Conservation (phyloP, 192 early-diverging fungal species). For the Backusella australiensis region DNA sequence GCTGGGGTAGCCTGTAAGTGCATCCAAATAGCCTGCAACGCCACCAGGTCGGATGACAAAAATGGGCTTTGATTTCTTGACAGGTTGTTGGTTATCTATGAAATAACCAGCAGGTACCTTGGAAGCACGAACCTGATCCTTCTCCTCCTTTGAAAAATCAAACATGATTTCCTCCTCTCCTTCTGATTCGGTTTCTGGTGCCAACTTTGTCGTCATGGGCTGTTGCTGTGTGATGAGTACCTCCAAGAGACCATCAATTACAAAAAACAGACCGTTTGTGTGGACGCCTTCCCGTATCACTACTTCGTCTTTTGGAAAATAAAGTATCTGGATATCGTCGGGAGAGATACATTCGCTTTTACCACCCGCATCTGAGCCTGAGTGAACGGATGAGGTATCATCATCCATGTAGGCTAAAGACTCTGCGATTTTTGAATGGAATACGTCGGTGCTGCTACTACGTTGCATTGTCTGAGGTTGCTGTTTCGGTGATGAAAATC, state of each 20-base stretch:
- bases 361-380: conserved; percentile 14
- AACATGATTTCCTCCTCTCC: background rate
- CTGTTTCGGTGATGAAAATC: background rate
- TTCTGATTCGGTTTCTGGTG: background rate
- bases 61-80: conserved; percentile 37
- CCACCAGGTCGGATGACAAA: conserved; percentile 85
- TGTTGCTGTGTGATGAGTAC: conserved; percentile 49
- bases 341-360: conserved; percentile 11
- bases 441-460: background rate
- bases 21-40: conserved; percentile 88
- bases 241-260: conserved; percentile 87
- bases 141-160: background rate
- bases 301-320: conserved; percentile 65
- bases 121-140: conserved; percentile 10
- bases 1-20: conserved; percentile 88
- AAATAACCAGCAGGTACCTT: conserved; percentile 25
- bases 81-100: background rate
- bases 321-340: conserved; percentile 71
- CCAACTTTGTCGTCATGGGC: background rate
- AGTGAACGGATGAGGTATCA: conserved; percentile 10
- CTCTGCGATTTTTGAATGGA: background rate
- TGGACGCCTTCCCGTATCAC: conserved; percentile 85
- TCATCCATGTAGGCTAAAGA: background rate
- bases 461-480: background rate
- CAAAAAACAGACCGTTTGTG: conserved; percentile 84